phyloP scores from a whole-genome alignment of 768 basidiomycete genomes.

The Calvatia gigantea region DNA sequence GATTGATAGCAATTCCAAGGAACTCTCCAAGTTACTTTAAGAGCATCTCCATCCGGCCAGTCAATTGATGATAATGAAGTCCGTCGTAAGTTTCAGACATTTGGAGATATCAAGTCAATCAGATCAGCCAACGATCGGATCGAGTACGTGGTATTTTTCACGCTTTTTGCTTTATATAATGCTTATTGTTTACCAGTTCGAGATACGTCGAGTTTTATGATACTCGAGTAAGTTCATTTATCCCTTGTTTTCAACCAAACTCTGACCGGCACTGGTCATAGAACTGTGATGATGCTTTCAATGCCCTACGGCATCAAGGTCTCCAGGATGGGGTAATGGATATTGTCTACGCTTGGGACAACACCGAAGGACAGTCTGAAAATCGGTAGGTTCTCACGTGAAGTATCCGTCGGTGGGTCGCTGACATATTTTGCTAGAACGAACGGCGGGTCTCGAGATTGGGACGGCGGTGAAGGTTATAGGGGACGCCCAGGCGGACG shows the following conservation, averaged over 20 bases:
- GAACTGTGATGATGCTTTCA: constrained; percentile 78
- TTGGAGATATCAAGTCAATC: constrained; percentile 86
- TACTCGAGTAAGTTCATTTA: constrained; percentile 53
- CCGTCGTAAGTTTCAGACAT: constrained; percentile 79
- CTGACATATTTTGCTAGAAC: constrained; percentile 4
- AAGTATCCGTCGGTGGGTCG: background rate
- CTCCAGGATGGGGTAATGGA: constrained; percentile 88
- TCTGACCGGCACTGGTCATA: constrained; percentile 22
- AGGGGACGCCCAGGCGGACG: constrained; percentile 35
- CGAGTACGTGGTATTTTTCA: constrained; percentile 40
- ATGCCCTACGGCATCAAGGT: constrained; percentile 74
- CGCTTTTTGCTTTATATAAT: background rate
- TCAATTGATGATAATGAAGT: constrained; percentile 83
- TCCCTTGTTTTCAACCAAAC: background rate
- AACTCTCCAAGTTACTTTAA: constrained; percentile 73
- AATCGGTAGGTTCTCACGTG: constrained; percentile 15
- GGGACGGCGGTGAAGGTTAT: constrained; percentile 40
- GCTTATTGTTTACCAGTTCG: constrained; percentile 46
- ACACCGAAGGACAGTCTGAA: constrained; percentile 36
- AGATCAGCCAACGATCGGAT: constrained; percentile 58
- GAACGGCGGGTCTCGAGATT: constrained; percentile 42
- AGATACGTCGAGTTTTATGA: constrained; percentile 95
- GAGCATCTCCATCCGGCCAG: constrained; percentile 65
- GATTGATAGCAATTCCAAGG: constrained; percentile 70
- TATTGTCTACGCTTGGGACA: constrained; percentile 84